Base-by-base conservation (phyloP, 2,329 filamentous ascomycete species). In the Knufia fluminis region DNA sequence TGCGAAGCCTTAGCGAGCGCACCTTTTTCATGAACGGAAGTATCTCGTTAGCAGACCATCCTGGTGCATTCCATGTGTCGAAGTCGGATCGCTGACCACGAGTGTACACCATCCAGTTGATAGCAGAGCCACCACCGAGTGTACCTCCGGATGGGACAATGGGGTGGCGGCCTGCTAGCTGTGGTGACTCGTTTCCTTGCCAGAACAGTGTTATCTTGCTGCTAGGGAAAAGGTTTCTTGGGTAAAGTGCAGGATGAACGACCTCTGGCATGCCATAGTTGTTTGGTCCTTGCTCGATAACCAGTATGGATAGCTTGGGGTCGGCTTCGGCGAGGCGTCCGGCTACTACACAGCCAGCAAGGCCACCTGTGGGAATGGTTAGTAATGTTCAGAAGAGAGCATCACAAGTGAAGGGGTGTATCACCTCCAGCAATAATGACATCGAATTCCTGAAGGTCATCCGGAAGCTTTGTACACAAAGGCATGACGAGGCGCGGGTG, bases 91-190 rank as follows among this genome's bases (percentile, higher is more conserved):
- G 50, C 46, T 66, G 62, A 2, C 62, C 61, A 12, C 66, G 70
- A 71, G 50, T 62, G 52, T 66, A 67, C 42, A 77, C 74, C 74
- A 80, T 76, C 54, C 75, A 77, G 54, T 82, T 81, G 42, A 82
- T 69, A 0, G 75, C 75, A 14, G 72, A 77, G 4, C 80, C 79
- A 4, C 82, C 83, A 16, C 83, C 83, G 0, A 86, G 69, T 0
- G 78, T 73, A 20, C 72, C 70, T 46, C 70, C 71, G 10, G 59
- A 65, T 9, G 68, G 67, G 4, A 72, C 67, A 19, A 71, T 65
- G 2, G 64, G 48, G 26, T 51, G 52, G 23, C 60, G 50, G 14
- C 55, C 58, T 26, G 49, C 57, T 12, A 64, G 50, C 22, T 61
- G 53, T 8, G 69, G 61, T 0, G 69, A 68, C 24, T 70, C 59